Conservation (phyloP, 768 basidiomycete genomes). For the Leccinum subtestaceum region DNA sequence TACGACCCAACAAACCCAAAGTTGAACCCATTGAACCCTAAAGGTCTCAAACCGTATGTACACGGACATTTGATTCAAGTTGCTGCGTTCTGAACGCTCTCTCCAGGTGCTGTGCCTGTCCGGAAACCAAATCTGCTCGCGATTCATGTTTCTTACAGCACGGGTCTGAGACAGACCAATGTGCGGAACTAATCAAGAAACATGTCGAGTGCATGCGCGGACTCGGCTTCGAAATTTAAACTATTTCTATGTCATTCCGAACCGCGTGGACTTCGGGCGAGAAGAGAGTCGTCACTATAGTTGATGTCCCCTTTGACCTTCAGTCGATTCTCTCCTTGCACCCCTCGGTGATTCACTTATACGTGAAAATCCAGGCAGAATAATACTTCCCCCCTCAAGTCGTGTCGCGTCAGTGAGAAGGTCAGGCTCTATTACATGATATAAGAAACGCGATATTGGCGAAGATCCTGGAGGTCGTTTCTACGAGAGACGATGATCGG, state of each 20-base stretch:
- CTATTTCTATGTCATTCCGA: neutral
- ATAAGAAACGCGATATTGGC: no score
- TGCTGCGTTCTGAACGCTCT: constrained; percentile 1
- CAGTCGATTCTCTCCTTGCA: neutral
- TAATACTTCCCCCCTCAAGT: neutral
- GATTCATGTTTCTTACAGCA: constrained; percentile 90
- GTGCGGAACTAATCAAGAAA: constrained; percentile 71
- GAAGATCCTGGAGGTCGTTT: no score
- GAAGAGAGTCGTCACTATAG: neutral
- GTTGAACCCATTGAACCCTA: constrained; percentile 86
- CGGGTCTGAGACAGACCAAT: constrained; percentile 69
- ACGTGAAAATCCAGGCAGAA: neutral
- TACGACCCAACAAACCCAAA: constrained; percentile 75
- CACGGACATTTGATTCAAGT: neutral
- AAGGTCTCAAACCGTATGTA: constrained; percentile 92
- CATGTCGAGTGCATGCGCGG: constrained; percentile 91
- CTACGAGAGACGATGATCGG: no score
- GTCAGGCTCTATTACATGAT: no score
- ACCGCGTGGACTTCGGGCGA: no score
- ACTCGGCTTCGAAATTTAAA: constrained; percentile 81
- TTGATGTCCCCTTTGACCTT: neutral
- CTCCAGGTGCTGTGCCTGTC: constrained; percentile 91
- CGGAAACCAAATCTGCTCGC: constrained; percentile 85
- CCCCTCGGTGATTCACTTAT: neutral
- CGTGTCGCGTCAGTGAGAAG: neutral